Conservation (phyloP, 2,329 filamentous ascomycete genomes). For the Trichoderma koningii region DNA sequence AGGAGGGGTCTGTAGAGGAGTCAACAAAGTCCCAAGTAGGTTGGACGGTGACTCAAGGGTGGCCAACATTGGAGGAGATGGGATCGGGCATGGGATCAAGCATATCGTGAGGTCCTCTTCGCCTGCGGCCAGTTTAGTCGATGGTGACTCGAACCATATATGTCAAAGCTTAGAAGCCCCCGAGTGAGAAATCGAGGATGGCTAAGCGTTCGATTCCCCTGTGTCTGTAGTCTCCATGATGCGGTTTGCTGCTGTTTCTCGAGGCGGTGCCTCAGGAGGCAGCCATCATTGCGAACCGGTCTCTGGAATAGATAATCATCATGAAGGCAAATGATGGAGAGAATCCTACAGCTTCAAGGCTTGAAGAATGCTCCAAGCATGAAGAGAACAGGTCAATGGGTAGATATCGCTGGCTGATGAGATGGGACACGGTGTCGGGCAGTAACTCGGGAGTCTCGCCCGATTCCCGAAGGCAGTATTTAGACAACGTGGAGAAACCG, state of each 20-base stretch:
- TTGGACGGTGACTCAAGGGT: background rate
- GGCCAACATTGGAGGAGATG: slow-evolving; percentile 8
- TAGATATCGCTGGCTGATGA: background rate
- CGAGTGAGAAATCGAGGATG: background rate
- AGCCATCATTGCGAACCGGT: background rate
- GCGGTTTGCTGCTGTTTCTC: background rate
- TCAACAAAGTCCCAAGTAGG: background rate
- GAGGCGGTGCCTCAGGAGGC: background rate
- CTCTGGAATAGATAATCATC: background rate
- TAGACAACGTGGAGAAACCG: background rate
- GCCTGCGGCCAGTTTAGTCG: background rate
- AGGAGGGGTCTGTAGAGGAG: background rate
- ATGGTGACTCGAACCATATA: background rate
- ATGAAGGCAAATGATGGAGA: background rate
- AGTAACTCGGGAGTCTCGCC: slow-evolving; percentile 16
- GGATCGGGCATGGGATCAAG: slow-evolving; percentile 3
- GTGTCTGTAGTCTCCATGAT: background rate
- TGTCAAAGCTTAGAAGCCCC: background rate
- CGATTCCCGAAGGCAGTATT: background rate
- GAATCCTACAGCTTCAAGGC: background rate
- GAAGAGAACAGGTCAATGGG: background rate
- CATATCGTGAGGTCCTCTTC: background rate
- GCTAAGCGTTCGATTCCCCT: background rate
- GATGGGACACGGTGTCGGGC: background rate
- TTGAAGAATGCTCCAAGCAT: background rate